These are phyloP conservation scores for Psilocybe azurescens DNA, from an alignment of 768 basidiomycete species.

Conservation along the genomic window DNA sequence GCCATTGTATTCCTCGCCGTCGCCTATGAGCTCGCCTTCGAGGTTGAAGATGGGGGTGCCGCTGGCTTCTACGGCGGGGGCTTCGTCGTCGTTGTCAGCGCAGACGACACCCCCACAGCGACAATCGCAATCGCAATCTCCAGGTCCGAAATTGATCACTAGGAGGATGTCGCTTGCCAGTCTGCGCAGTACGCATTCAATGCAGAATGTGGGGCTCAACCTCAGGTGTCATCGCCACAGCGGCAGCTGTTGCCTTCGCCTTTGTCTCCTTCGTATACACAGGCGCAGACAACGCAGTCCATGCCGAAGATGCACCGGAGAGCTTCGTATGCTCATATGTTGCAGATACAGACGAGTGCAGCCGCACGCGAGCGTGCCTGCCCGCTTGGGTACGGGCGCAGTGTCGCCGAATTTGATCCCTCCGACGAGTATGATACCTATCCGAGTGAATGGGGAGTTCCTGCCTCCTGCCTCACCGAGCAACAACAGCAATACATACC, in stretches of 20 bases:
- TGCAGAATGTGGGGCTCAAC: background rate
- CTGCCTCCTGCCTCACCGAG: too few relatives aligned
- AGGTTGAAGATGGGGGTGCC: too few relatives aligned
- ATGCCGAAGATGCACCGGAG: conserved; percentile 7
- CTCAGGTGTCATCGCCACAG: conserved; percentile 3
- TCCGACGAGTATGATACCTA: background rate
- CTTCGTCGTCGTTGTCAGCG: too few relatives aligned
- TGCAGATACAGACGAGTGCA: background rate
- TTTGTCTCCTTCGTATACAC: conserved; percentile 14
- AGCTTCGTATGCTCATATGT: conserved; percentile 18
- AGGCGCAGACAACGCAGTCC: too few relatives aligned
- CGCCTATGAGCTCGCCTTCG: too few relatives aligned
- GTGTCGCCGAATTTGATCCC: conserved; percentile 9
- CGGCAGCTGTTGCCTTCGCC: conserved; percentile 17
- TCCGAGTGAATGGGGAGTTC: too few relatives aligned
- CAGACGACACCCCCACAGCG: too few relatives aligned
- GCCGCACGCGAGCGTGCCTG: background rate
- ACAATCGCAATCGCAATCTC: background rate
- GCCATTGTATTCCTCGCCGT: too few relatives aligned
- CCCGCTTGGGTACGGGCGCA: background rate
- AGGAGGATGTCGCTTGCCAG: too few relatives aligned
- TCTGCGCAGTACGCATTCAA: conserved; percentile 5
- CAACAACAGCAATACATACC: too few relatives aligned
- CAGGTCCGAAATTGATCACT: conserved; percentile 11
- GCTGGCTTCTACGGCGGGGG: too few relatives aligned